Base-by-base conservation (phyloP, 148 eudicot species). In the Cornus kousa region DNA sequence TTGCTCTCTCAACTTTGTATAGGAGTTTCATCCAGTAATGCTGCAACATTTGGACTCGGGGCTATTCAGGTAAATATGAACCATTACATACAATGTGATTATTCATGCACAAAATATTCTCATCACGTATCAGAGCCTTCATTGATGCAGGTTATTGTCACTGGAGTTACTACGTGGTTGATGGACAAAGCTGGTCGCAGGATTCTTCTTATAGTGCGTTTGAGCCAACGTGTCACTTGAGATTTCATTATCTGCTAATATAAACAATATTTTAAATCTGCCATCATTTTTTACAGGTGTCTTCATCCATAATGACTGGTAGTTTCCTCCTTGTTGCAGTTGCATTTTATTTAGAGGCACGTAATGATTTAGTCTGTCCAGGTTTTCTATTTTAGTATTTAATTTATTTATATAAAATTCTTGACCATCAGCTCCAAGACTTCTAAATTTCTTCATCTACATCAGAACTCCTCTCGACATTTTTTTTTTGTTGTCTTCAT, bases 131-230 rank as follows among this genome's bases (percentile, higher is more conserved):
- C 71, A 70, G 59, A 10, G 62, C 68, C 68, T 79, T 37, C 59
- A 19, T 66, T 68, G 48, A 69, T 77, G 64, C 81, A 95, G 98
- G 97, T 93, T 68, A 46, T 95, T 80, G 93, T 89, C 74, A 93
- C 97, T 69, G 94, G 90, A 16, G 78, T 93, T 55, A 86, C 93
- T 24, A 87, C 97, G 73, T 88, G 87, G 89, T 77, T 95, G 79
- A 91, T 90, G 87, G 98, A 95, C 87, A 95, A 57, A 84, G 90
- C 92, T 64, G 98, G 98, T 68, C 90, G 97, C 67, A 85, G 92
- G 81, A 70, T 88, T 64, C 90, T 93, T 74, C 93, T 95, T 53
- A 80, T 88, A 46, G 97, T 93, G 84, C 57, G 91, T 82, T 70
- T 22, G 14, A 22, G 53, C 32, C 59, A 71, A 55, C 55, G 17